Evolutionary conservation across 768 basidiomycete genomes (phyloP).

Genomic region (Xanthoconium stramineum): DNA sequence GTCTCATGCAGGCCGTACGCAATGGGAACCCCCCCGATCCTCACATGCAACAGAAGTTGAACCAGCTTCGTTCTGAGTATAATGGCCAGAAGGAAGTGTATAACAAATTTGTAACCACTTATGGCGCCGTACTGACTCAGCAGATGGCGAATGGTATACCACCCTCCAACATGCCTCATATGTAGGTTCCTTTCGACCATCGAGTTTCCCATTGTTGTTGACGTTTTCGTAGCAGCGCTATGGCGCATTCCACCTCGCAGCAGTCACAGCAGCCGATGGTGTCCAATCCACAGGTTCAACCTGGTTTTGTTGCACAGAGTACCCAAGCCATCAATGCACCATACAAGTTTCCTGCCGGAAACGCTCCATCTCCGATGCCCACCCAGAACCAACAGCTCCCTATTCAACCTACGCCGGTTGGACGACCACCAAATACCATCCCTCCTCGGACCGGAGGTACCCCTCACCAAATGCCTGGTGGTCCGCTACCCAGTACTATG

Average conservation of each 20-base stretch:
- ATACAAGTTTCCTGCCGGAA: conserved; percentile 22
- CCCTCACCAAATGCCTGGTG: conserved; percentile 34
- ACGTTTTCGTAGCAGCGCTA: conserved; percentile 17
- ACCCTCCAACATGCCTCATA: conserved; percentile 25
- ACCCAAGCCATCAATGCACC: conserved; percentile 7
- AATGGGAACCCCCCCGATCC: conserved; percentile 19
- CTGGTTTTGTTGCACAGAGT: conserved; percentile 19
- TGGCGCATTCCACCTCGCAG: conserved; percentile 18
- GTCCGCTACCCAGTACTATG: conserved; percentile 31
- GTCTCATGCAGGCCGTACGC: conserved; percentile 8
- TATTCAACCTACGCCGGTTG: conserved; percentile 30
- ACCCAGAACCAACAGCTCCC: conserved; percentile 31
- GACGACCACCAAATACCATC: conserved; percentile 26
- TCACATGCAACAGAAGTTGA: conserved; percentile 13
- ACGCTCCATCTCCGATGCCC: conserved; percentile 20
- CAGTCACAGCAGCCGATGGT: conserved; percentile 13
- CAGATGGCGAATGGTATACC: conserved; percentile 25
- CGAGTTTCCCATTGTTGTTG: background rate
- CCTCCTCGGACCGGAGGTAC: conserved; percentile 40
- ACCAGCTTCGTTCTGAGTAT: conserved; percentile 19
- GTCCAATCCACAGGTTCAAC: conserved; percentile 19
- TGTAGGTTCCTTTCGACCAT: conserved; percentile 29
- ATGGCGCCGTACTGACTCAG: conserved; percentile 24
- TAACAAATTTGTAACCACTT: conserved; percentile 33
- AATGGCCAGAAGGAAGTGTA: conserved; percentile 39